Evolutionary conservation across 2,329 filamentous ascomycete genomes (phyloP), one percentile per base, ranked within the genome.

Genomic region (Dactylellina drechsleri): DNA sequence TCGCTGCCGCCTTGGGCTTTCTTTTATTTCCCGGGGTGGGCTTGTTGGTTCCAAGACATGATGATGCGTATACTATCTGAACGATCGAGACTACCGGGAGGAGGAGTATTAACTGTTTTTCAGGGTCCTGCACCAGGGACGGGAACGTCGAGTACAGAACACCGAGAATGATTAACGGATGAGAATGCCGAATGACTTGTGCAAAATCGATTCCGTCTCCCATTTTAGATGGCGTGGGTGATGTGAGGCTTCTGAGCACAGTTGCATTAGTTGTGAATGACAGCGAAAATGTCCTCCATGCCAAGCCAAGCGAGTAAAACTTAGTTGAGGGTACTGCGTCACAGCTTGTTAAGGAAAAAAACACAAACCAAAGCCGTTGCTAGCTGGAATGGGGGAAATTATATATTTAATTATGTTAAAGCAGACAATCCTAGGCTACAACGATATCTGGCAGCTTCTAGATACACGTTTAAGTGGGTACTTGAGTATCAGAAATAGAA

Each of bases 101-200:
- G 1, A 88, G 84, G 41, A 81, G 85, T 15, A 86, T 81, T 43
- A 96, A 85, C 7, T 89, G 86, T 15, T 85, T 82, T 1, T 90
- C 86, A 0, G 92, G 92, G 77, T 94, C 87, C 13, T 85, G 84
- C 31, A 96, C 90, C 31, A 96, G 84, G 16, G 85, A 83, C 41
- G 83, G 81, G 82, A 96, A 94, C 45, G 86, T 86, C 77, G 87
- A 80, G 53, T 86, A 85, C 80, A 90, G 89, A 41, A 90, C 82
- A 8, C 85, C 86, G 31, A 92, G 85, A 31, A 96, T 84, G 10
- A 92, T 82, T 36, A 86, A 82, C 0, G 91, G 89, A 78, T 96
- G 91, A 18, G 88, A 82, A 79, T 91, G 85, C 13, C 89, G 87
- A 80, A 91, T 86, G 23, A 86, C 81, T 61, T 82, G 84, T 2